Evolutionary conservation across 2,329 filamentous ascomycete species (phyloP).

Genomic region (Aureobasidium sp.): DNA sequence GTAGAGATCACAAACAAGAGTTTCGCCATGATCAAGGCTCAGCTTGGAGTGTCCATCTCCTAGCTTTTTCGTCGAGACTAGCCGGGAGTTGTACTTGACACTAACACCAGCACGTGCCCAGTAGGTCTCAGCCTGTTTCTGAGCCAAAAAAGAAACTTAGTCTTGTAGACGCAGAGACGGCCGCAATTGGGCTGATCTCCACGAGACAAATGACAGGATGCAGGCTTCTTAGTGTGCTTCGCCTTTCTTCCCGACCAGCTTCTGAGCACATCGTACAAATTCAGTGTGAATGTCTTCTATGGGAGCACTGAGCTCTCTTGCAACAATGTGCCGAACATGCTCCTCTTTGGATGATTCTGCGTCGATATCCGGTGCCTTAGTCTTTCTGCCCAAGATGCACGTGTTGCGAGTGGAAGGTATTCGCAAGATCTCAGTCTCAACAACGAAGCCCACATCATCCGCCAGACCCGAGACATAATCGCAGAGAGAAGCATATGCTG

Average conservation of each 20-base stretch:
- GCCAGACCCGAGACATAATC: constrained; percentile 68
- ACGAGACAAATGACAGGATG: not conserved
- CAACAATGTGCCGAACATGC: constrained; percentile 13
- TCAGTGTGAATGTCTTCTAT: constrained; percentile 16
- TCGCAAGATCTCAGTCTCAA: constrained; percentile 77
- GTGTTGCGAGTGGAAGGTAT: constrained; percentile 91
- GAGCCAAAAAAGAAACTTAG: too few relatives aligned
- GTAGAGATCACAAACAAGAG: constrained; percentile 44
- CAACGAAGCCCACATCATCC: constrained; percentile 62
- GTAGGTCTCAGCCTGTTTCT: constrained; percentile 36
- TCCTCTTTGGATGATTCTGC: constrained; percentile 1
- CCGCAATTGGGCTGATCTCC: not conserved
- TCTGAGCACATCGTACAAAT: constrained; percentile 17
- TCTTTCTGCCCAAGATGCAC: constrained; percentile 58
- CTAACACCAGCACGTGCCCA: constrained; percentile 42
- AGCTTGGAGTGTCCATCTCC: constrained; percentile 38
- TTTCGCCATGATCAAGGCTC: constrained; percentile 40
- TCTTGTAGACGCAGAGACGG: not conserved
- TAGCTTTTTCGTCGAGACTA: constrained; percentile 21
- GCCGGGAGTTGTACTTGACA: constrained; percentile 25
- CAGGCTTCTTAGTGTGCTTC: constrained; percentile 14
- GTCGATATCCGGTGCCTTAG: not conserved
- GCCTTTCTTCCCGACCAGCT: constrained; percentile 18
- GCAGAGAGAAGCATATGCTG: constrained; percentile 77
- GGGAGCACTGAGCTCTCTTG: constrained; percentile 14